Conservation (phyloP, 306 rosid genomes). For the Cicer chorassanicum region DNA sequence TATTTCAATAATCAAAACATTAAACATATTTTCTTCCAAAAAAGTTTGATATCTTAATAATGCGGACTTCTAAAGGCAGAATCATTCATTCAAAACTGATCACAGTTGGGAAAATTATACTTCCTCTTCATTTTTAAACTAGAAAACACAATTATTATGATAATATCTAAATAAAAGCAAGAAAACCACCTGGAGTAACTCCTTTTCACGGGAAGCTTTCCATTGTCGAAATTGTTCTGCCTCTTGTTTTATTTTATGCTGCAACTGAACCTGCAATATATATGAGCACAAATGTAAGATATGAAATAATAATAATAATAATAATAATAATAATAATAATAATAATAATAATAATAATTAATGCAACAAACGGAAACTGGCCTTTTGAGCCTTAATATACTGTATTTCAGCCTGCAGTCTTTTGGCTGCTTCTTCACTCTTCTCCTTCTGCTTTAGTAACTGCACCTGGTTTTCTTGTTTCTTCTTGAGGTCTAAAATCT, state of each 20-base stretch:
- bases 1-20: constrained; percentile 17
- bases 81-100: constrained; percentile 31
- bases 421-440: constrained; percentile 83
- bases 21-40: background rate
- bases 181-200: constrained; percentile 73
- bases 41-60: too few relatives aligned
- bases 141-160: constrained; percentile 32
- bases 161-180: constrained; percentile 35
- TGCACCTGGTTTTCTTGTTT: constrained; percentile 84
- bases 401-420: constrained; percentile 83
- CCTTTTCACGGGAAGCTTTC: constrained; percentile 85
- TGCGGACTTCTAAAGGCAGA: constrained; percentile 22
- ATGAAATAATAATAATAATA: background rate
- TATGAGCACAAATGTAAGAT: constrained; percentile 33
- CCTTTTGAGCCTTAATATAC: constrained; percentile 79
- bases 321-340: constrained; percentile 8
- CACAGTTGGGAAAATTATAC: constrained; percentile 17
- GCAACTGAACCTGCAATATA: constrained; percentile 73
- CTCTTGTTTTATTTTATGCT: constrained; percentile 80
- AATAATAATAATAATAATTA: constrained; percentile 29
- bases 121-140: background rate
- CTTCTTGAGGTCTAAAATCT: constrained; percentile 80
- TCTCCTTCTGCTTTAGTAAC: constrained; percentile 73
- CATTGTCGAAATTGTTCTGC: constrained; percentile 83
- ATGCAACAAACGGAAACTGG: constrained; percentile 42